Base-by-base conservation (phyloP, 1,284 basidiomycete species). In the Puccinia hordei region DNA sequence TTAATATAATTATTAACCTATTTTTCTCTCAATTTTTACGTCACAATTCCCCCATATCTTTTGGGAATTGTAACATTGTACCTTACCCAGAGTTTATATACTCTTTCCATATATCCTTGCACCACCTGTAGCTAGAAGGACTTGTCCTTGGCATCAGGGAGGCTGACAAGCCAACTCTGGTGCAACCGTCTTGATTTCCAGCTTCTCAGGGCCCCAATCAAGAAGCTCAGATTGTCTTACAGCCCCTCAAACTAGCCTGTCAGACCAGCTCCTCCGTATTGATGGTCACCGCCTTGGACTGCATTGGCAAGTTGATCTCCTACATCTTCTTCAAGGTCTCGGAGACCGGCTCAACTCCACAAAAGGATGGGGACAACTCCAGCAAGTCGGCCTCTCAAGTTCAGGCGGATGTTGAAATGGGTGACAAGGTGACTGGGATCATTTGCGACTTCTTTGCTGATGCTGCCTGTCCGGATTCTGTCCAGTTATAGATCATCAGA, bases 401-500 rank as follows among this genome's bases (percentile, higher is more conserved):
- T 24, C 38, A 35, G 24, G 24, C 49, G 33, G 27, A 19, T 75
- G 24, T 24, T 10, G 55, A 53, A 15, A 88, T 98, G 6, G 92
- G 96, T 35, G 95, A 98, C 84, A 87, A 95, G 41, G 93, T 98
- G 80, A 93, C 93, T 4, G 91, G 94, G 85, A 97, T 95, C 46
- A 94, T 98, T 83, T 95, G 95, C 15, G 89, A 93, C 17, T 95
- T 93, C 81, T 96, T 97, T 86, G 90, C 91, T 49, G 93, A 97
- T 72, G 81, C 83, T 86, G 89, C 89, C 24, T 93, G 93, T 0
- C 91, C 94, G 3, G 92, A 96, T 85, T 87, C 93, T 2, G 94
- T 97, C 59, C 95, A 94, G 1, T 88, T 98, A 12, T 95, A 98
- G 85, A 94, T 98, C 82, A 93, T 98, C 82, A 98, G 97, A 86